phyloP scores from a whole-genome alignment of 768 basidiomycete species.

The Lentinula detonsa region DNA sequence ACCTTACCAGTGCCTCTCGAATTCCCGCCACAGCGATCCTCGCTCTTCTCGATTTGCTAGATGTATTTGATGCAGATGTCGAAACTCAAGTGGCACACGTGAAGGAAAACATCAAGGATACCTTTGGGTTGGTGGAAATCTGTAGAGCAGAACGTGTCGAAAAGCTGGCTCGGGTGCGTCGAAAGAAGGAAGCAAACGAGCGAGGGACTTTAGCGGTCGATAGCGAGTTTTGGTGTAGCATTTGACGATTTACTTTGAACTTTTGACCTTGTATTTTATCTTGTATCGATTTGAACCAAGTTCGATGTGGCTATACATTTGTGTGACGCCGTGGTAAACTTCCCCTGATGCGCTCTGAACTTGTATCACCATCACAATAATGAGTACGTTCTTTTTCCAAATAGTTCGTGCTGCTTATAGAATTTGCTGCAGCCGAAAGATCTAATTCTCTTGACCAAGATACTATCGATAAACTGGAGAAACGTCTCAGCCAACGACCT shows the following conservation, averaged over 20 bases:
- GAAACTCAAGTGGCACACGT: conserved; percentile 16
- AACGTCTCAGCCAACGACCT: conserved; percentile 45
- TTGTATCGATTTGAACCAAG: neutral
- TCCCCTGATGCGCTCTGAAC: no score
- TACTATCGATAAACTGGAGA: conserved; percentile 44
- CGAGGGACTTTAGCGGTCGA: conserved; percentile 5
- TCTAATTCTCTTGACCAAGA: conserved; percentile 15
- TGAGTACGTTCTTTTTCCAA: neutral
- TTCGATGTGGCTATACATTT: neutral
- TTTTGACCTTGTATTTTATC: neutral
- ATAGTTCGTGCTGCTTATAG: neutral
- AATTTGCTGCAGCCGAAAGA: conserved; percentile 5
- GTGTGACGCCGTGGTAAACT: neutral
- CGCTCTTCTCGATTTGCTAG: conserved; percentile 25
- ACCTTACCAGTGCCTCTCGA: neutral
- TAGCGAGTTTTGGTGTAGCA: conserved; percentile 10
- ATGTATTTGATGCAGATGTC: conserved; percentile 26
- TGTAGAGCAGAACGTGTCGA: conserved; percentile 14
- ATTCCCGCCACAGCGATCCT: conserved; percentile 21
- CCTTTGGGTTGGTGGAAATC: conserved; percentile 12
- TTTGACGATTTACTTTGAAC: conserved; percentile 9
- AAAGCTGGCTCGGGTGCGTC: neutral
- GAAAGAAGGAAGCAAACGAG: conserved; percentile 1
- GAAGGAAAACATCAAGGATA: conserved; percentile 17
- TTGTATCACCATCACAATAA: conserved; percentile 15